Percentiles rank a stretch among this genome's conserved stretches.
Conservation (phyloP, 805 yeast genomes). For the Metschnikowia picachoensis region DNA sequence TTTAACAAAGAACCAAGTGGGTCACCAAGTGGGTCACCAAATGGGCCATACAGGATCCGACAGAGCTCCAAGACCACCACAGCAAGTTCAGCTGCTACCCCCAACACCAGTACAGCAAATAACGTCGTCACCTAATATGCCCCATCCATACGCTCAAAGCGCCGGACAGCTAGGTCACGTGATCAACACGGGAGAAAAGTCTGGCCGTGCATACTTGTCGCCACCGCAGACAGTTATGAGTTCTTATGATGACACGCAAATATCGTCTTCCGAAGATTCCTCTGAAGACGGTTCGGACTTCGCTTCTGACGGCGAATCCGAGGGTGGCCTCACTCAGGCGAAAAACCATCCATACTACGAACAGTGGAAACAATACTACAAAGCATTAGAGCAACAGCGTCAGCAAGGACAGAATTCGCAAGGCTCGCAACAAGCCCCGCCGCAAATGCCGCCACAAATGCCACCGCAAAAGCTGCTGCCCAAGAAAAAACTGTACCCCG, state of each 20-base stretch:
- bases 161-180: no score
- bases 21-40: no score
- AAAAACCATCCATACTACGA: constrained; percentile 29
- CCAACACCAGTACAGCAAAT: no score
- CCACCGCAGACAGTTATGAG: not conserved
- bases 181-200: no score
- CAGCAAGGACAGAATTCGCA: not conserved
- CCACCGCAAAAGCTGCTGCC: not conserved
- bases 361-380: constrained; percentile 39
- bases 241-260: not conserved
- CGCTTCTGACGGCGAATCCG: constrained; percentile 11
- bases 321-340: not conserved
- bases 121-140: no score
- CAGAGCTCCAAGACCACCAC: no score
- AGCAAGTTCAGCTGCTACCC: no score
- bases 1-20: no score
- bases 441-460: not conserved
- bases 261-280: constrained; percentile 3
- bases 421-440: not conserved
- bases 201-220: not conserved
- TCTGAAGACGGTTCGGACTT: constrained; percentile 7
- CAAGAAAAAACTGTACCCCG: not conserved
- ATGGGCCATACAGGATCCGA: no score
- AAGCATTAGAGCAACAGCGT: constrained; percentile 11
- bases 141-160: no score